phyloP scores from a whole-genome alignment of 148 eudicot species.

The Pouteria glomerata region DNA sequence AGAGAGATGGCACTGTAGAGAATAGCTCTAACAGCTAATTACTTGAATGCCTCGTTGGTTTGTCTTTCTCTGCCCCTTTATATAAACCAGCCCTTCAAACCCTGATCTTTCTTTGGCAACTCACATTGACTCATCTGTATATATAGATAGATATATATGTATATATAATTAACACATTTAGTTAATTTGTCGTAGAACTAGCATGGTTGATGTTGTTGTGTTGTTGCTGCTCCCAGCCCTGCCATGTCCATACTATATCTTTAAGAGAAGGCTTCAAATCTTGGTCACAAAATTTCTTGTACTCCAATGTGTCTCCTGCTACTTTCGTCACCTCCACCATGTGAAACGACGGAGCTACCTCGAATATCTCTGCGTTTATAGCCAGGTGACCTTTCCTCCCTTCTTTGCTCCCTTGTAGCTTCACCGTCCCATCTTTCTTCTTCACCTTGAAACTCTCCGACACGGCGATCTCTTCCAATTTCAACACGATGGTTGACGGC shows the following conservation, averaged over 20 bases:
- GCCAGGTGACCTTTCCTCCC: constrained; percentile 65
- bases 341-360: constrained; percentile 68
- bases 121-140: too few species aligned
- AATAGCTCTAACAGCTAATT: too few species aligned
- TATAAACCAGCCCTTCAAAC: too few species aligned
- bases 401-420: constrained; percentile 52
- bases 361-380: constrained; percentile 77
- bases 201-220: not conserved
- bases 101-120: too few species aligned
- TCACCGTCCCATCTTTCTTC: constrained; percentile 56
- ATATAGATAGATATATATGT: too few species aligned
- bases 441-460: constrained; percentile 38
- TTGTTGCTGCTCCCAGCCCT: constrained; percentile 21
- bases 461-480: constrained; percentile 53
- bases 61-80: too few species aligned
- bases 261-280: constrained; percentile 68
- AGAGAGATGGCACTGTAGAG: too few species aligned
- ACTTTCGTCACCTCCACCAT: constrained; percentile 75
- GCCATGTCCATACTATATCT: constrained; percentile 65
- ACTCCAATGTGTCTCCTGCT: constrained; percentile 74
- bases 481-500: constrained; percentile 46
- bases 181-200: too few species aligned
- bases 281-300: constrained; percentile 43
- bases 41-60: too few species aligned
- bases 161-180: too few species aligned